Percentiles rank a stretch among this genome's conserved stretches.
phyloP scores from a whole-genome alignment of 2,329 filamentous ascomycete species.

The Venturia asperata region DNA sequence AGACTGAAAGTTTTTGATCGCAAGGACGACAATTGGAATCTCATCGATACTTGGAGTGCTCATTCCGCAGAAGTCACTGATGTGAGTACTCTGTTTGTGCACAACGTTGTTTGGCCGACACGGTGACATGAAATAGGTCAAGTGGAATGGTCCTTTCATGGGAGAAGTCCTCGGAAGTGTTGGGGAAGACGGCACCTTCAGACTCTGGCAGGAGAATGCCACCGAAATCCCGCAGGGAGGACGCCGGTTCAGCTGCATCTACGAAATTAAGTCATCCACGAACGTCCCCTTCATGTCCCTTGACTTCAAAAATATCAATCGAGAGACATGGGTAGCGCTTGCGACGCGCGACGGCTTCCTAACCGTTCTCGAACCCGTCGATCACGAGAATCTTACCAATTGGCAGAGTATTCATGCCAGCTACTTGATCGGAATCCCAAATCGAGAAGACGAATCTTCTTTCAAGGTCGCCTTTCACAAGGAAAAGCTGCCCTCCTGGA shows the following conservation, averaged over 20 bases:
- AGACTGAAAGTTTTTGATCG: constrained; percentile 87
- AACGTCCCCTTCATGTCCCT: constrained; percentile 68
- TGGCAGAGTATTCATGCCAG: constrained; percentile 72
- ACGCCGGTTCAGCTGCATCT: constrained; percentile 69
- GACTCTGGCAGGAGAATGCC: constrained; percentile 87
- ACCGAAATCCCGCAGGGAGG: constrained; percentile 66
- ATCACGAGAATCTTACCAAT: constrained; percentile 70
- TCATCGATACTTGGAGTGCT: constrained; percentile 82
- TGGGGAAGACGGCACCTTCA: constrained; percentile 81
- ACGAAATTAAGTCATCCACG: constrained; percentile 57
- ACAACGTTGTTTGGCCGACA: neutral
- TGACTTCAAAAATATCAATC: constrained; percentile 77
- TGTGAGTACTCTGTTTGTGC: constrained; percentile 44
- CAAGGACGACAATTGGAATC: constrained; percentile 66
- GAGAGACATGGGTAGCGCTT: constrained; percentile 77
- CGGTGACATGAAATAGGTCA: constrained; percentile 51
- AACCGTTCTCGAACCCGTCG: constrained; percentile 75
- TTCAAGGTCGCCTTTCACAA: constrained; percentile 86
- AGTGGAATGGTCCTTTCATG: constrained; percentile 87
- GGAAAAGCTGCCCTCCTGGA: constrained; percentile 73
- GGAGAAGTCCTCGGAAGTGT: constrained; percentile 85
- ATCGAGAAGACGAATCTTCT: constrained; percentile 74
- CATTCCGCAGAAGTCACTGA: constrained; percentile 87
- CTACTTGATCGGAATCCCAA: constrained; percentile 43
- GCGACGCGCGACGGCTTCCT: constrained; percentile 76